phyloP scores from a whole-genome alignment of 176 grass and related monocot species.

The Chrysopogon serrulatus region DNA sequence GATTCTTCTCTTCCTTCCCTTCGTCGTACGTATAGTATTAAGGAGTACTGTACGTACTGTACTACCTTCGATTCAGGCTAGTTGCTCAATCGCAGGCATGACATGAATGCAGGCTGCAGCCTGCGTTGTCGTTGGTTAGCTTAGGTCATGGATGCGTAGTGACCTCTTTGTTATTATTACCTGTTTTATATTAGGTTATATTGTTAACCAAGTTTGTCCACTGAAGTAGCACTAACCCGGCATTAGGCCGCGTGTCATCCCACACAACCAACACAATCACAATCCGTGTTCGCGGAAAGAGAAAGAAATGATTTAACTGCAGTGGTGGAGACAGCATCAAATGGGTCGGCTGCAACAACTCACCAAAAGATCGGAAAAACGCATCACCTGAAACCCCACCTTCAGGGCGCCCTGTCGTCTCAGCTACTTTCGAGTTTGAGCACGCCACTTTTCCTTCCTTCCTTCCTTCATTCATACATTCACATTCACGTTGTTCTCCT shows the following conservation, averaged over 20 bases:
- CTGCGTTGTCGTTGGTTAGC: too few relatives aligned
- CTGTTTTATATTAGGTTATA: too few relatives aligned
- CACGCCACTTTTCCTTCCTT: too few relatives aligned
- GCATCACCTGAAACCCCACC: conserved; percentile 1
- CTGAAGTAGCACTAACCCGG: not conserved
- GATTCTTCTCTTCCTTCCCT: too few relatives aligned
- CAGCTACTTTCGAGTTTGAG: not conserved
- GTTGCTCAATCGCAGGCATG: too few relatives aligned
- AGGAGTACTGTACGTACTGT: too few relatives aligned
- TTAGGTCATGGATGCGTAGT: too few relatives aligned
- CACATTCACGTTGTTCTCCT: not conserved
- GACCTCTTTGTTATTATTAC: too few relatives aligned
- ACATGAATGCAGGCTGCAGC: too few relatives aligned
- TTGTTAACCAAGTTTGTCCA: not conserved
- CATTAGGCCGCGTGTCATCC: not conserved
- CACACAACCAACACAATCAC: too few relatives aligned
- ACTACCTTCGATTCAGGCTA: too few relatives aligned
- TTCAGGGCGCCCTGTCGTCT: not conserved
- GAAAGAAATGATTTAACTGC: not conserved
- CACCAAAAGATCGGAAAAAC: not conserved
- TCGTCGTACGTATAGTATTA: too few relatives aligned
- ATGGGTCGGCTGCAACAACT: not conserved
- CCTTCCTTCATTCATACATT: not conserved
- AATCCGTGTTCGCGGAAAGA: not conserved
- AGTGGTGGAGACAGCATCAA: not conserved